A percentile compares a stretch with the other conserved stretches of the same genome.
Conservation (phyloP, 192 early-diverging fungal species). For the Mycoemilia scoparia region DNA sequence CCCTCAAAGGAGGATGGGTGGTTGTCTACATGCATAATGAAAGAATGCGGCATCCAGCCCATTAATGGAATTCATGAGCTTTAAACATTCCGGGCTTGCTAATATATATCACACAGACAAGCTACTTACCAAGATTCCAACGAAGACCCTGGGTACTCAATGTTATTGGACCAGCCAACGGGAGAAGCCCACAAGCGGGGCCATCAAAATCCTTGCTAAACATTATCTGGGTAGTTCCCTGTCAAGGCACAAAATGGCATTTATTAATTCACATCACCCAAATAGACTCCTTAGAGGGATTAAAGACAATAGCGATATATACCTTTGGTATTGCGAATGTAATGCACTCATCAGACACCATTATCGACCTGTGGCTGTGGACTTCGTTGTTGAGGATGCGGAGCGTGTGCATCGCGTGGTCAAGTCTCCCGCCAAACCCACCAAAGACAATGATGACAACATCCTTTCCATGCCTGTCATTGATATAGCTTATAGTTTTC, state of each 20-base stretch:
- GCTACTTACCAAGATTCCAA: slow-evolving; percentile 64
- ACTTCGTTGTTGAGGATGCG: slow-evolving; percentile 50
- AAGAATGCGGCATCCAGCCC: background rate
- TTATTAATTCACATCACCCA: background rate
- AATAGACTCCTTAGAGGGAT: background rate
- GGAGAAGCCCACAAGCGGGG: slow-evolving; percentile 76
- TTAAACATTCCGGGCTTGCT: slow-evolving; percentile 6
- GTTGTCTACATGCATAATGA: slow-evolving; percentile 7
- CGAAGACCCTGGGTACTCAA: slow-evolving; percentile 57
- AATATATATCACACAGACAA: slow-evolving; percentile 7
- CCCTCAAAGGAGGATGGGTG: slow-evolving; percentile 44
- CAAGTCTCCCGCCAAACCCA: slow-evolving; percentile 72
- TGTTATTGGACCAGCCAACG: slow-evolving; percentile 40
- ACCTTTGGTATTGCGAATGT: slow-evolving; percentile 34
- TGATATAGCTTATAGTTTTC: slow-evolving; percentile 53
- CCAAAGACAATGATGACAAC: slow-evolving; percentile 57
- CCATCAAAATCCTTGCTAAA: slow-evolving; percentile 49
- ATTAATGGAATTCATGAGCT: background rate
- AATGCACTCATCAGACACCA: slow-evolving; percentile 58
- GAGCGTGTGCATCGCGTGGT: slow-evolving; percentile 70
- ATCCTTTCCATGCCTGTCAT: slow-evolving; percentile 7
- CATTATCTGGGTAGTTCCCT: slow-evolving; percentile 49
- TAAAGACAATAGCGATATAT: slow-evolving; percentile 1
- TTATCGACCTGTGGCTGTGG: slow-evolving; percentile 29
- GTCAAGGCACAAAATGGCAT: slow-evolving; percentile 2